Evolutionary conservation across 2,329 filamentous ascomycete genomes (phyloP).

Genomic region (Fusarium goolgardi): DNA sequence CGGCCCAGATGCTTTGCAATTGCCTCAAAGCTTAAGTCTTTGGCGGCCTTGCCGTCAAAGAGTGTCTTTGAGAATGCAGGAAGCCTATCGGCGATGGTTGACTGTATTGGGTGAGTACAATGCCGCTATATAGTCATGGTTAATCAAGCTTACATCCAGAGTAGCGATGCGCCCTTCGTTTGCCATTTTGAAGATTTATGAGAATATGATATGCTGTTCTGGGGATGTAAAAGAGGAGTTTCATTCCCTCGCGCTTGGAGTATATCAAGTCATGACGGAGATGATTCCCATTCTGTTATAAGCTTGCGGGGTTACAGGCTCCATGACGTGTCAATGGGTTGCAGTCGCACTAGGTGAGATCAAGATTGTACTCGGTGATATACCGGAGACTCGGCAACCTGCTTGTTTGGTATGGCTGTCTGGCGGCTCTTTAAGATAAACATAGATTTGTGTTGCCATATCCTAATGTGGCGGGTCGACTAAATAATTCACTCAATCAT

Average conservation of each 20-base stretch:
- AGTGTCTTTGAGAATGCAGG: constrained; percentile 78
- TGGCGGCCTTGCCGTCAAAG: constrained; percentile 76
- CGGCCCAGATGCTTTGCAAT: constrained; percentile 80
- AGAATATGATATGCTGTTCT: constrained; percentile 7
- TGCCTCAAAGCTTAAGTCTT: constrained; percentile 80
- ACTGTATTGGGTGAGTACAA: constrained; percentile 56
- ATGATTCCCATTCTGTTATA: constrained; percentile 31
- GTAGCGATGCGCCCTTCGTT: constrained; percentile 47
- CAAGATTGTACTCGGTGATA: constrained; percentile 44
- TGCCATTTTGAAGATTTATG: constrained; percentile 33
- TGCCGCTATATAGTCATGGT: not conserved
- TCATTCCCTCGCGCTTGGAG: not conserved
- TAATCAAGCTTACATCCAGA: constrained; percentile 53
- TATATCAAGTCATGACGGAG: constrained; percentile 31
- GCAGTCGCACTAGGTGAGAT: constrained; percentile 18
- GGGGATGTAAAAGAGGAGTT: constrained; percentile 13
- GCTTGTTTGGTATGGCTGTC: constrained; percentile 9
- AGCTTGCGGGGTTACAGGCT: constrained; percentile 43
- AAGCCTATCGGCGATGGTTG: constrained; percentile 74
- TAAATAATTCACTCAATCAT: constrained; percentile 3
- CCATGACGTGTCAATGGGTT: constrained; percentile 39
- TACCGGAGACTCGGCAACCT: constrained; percentile 46
- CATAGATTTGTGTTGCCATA: constrained; percentile 3
- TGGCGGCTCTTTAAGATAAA: constrained; percentile 11
- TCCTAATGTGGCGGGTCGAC: not conserved